phyloP scores from a whole-genome alignment of 306 rosid species.

The Lagenaria siceraria region DNA sequence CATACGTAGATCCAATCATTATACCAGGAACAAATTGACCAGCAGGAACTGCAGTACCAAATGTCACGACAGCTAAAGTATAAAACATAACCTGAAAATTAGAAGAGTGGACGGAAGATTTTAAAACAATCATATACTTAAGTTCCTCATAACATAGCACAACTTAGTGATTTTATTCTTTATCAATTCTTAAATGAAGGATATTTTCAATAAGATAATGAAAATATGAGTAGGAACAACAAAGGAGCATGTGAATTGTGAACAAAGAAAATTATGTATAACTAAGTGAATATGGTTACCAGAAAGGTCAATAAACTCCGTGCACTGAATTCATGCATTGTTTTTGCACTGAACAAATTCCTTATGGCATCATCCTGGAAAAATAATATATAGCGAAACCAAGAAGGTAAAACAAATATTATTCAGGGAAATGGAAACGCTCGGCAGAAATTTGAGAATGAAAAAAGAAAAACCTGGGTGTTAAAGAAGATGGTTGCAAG shows the following conservation, averaged over 20 bases:
- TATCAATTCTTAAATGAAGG: not conserved
- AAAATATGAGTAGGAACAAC: not conserved
- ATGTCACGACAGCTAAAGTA: constrained; percentile 80
- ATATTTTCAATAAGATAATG: not conserved
- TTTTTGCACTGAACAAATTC: constrained; percentile 96
- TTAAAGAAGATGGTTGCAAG: constrained; percentile 97
- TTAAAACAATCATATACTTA: not conserved
- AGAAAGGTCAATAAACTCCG: constrained; percentile 86
- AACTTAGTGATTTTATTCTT: not conserved
- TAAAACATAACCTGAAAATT: constrained; percentile 86
- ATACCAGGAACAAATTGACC: constrained; percentile 98
- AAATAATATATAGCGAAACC: constrained; percentile 2
- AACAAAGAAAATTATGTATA: not conserved
- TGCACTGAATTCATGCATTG: constrained; percentile 87
- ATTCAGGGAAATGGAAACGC: constrained; percentile 3
- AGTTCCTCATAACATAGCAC: not conserved
- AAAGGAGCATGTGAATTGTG: not conserved
- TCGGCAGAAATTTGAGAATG: constrained; percentile 3
- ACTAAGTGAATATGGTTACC: constrained; percentile 29
- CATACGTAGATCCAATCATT: constrained; percentile 94
- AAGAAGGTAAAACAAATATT: not conserved
- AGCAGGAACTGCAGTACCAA: constrained; percentile 95
- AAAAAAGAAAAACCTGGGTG: constrained; percentile 54
- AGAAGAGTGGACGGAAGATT: constrained; percentile 5
- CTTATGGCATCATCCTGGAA: constrained; percentile 96